These are phyloP conservation scores for Vitis rotundifolia DNA, from an alignment of 164 flowering plant genomes.

Conservation along the genomic window DNA sequence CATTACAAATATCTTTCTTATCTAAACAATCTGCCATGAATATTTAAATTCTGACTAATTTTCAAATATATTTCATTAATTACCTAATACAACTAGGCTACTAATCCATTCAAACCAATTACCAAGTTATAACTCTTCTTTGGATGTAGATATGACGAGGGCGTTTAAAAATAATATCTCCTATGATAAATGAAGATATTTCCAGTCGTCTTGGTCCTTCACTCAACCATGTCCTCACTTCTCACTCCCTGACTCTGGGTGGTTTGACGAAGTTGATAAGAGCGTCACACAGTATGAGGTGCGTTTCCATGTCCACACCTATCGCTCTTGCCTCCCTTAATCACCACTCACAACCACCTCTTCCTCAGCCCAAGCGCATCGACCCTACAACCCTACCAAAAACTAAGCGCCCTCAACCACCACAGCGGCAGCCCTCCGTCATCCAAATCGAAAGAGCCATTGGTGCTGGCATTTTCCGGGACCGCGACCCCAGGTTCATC, in stretches of 20 bases:
- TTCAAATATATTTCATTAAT: too few species aligned
- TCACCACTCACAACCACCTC: conserved; percentile 12
- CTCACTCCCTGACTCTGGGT: too few species aligned
- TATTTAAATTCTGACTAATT: too few species aligned
- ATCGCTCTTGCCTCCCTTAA: conserved; percentile 15
- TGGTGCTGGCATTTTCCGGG: conserved; percentile 61
- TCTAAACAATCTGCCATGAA: too few species aligned
- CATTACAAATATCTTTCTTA: too few species aligned
- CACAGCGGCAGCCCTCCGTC: conserved; percentile 35
- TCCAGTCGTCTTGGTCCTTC: not conserved
- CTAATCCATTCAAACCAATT: too few species aligned
- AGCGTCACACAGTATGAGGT: not conserved
- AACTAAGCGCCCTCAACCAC: conserved; percentile 4
- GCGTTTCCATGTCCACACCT: conserved; percentile 12
- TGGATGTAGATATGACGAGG: too few species aligned
- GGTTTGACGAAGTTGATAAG: too few species aligned
- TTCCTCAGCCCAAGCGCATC: conserved; percentile 9
- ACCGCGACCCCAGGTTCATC: conserved; percentile 35
- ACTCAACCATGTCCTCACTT: too few species aligned
- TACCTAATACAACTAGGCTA: too few species aligned
- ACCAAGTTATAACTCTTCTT: too few species aligned
- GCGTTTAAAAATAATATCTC: not conserved
- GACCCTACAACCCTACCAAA: not conserved
- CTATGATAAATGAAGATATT: not conserved
- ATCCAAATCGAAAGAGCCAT: conserved; percentile 69